A percentile compares a stretch with the other conserved stretches of the same genome.
phyloP scores from a whole-genome alignment of 2,329 filamentous ascomycete species.

The Colletotrichum agaves region DNA sequence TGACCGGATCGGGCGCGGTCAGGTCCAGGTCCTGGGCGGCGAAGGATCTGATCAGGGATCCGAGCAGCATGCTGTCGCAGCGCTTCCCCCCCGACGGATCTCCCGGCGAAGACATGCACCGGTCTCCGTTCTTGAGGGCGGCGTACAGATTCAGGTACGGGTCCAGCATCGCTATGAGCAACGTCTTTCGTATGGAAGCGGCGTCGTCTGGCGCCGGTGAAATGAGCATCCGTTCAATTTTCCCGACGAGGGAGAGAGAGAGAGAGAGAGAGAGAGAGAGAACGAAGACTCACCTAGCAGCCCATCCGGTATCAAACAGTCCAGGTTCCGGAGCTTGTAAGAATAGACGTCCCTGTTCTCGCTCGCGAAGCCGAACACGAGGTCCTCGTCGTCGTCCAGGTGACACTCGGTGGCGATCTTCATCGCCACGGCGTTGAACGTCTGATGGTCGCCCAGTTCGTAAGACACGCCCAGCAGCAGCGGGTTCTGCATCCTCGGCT shows the following conservation, averaged over 20 bases:
- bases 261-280: too few species aligned
- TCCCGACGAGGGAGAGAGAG: too few species aligned
- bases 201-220: neutral
- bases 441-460: constrained; percentile 43
- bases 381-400: constrained; percentile 14
- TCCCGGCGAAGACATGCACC: constrained; percentile 20
- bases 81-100: constrained; percentile 9
- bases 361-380: constrained; percentile 21
- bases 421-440: constrained; percentile 40
- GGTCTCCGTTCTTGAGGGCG: neutral
- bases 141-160: constrained; percentile 19
- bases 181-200: neutral
- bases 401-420: constrained; percentile 41
- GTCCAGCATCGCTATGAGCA: constrained; percentile 8
- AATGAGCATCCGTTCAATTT: too few species aligned
- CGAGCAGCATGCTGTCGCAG: constrained; percentile 31
- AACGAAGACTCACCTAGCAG: neutral
- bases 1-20: neutral
- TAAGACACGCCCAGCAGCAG: constrained; percentile 46
- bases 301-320: constrained; percentile 9
- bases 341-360: constrained; percentile 1
- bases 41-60: constrained; percentile 29
- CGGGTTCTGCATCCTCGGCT: constrained; percentile 33
- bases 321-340: constrained; percentile 20
- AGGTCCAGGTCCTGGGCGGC: constrained; percentile 8